Conservation (phyloP, 495 filamentous ascomycete genomes). For the Tuber umbilicatum region DNA sequence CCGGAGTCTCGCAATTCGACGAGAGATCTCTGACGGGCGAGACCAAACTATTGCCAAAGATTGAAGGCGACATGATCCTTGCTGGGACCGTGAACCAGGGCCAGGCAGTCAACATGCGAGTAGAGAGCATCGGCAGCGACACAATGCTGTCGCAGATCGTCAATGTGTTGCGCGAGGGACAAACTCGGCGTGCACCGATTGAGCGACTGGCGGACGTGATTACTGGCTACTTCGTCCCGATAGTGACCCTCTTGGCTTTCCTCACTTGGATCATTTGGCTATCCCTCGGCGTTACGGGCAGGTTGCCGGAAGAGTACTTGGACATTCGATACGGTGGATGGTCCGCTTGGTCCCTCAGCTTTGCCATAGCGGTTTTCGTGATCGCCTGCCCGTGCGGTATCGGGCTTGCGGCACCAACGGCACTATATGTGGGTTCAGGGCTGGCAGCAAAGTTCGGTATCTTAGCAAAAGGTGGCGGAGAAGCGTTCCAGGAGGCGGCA, state of each 20-base stretch:
- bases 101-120: conserved; percentile 57
- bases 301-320: conserved; percentile 58
- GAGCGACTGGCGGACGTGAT: conserved; percentile 74
- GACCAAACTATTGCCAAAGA: conserved; percentile 66
- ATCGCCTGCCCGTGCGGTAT: conserved; percentile 90
- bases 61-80: conserved; percentile 61
- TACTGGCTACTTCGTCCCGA: conserved; percentile 83
- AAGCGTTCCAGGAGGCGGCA: conserved; percentile 90
- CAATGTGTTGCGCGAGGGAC: conserved; percentile 79
- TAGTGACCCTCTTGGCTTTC: conserved; percentile 70
- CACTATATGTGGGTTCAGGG: conserved; percentile 80
- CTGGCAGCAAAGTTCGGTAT: conserved; percentile 81
- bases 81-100: conserved; percentile 79
- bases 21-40: conserved; percentile 90
- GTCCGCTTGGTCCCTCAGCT: conserved; percentile 78
- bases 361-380: conserved; percentile 88
- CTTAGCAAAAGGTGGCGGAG: conserved; percentile 85
- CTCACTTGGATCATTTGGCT: conserved; percentile 79
- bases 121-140: conserved; percentile 62
- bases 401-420: conserved; percentile 82
- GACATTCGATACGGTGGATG: conserved; percentile 63
- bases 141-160: conserved; percentile 92
- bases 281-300: conserved; percentile 60
- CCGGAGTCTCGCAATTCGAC: conserved; percentile 63
- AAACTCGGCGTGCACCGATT: conserved; percentile 73